A percentile compares a stretch with the other conserved stretches of the same genome.
Conservation (phyloP, 2,329 filamentous ascomycete genomes). For the Trichoderma simmonsii region DNA sequence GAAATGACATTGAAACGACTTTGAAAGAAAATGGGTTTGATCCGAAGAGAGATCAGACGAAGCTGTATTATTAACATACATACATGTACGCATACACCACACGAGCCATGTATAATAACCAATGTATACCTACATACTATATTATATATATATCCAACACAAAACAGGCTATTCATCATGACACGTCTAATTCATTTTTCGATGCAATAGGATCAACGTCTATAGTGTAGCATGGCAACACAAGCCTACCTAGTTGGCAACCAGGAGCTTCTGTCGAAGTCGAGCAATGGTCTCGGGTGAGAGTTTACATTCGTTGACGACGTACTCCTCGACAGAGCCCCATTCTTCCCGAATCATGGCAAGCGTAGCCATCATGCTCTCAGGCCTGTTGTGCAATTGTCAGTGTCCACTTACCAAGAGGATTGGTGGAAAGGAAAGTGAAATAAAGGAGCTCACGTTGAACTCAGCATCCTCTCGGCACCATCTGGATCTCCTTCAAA, state of each 20-base stretch:
- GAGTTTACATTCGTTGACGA: constrained; percentile 57
- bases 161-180: constrained; percentile 1
- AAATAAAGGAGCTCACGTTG: constrained; percentile 34
- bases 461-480: constrained; percentile 45
- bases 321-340: constrained; percentile 62
- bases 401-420: not conserved
- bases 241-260: constrained; percentile 23
- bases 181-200: not conserved
- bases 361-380: constrained; percentile 48
- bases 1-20: not conserved
- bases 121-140: not conserved
- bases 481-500: constrained; percentile 44
- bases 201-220: not conserved
- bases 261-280: constrained; percentile 49
- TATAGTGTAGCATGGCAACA: not conserved
- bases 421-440: not conserved
- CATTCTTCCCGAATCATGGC: constrained; percentile 56
- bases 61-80: constrained; percentile 4
- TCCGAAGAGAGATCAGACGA: not conserved
- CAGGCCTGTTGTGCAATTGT: constrained; percentile 34
- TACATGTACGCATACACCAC: not conserved
- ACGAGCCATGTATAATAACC: constrained; percentile 1
- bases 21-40: not conserved
- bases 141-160: not conserved
- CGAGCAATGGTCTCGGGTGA: constrained; percentile 51